Base-by-base conservation (phyloP, 129 eudicot genomes). In the Logfia minima region DNA sequence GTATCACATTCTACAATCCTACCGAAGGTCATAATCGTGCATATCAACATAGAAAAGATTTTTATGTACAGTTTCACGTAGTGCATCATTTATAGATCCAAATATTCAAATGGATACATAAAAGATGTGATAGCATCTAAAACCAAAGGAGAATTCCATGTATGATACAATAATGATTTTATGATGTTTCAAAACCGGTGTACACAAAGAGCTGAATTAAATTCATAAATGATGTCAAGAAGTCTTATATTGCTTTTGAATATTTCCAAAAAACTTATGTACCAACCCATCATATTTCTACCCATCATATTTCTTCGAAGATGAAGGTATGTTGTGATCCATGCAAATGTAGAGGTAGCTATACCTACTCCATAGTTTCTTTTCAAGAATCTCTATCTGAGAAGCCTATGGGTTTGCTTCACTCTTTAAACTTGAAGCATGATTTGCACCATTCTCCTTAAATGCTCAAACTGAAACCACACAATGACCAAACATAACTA, bases 391-490 rank as follows among this genome's bases (percentile, higher is more conserved):
- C 59, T 67, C 81, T 56, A 69, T 77, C 75, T 37, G 70, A 59
- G 60, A 77, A 37, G 70, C 48, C 76, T 77, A 69, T 39, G 48
- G 75, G 66, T 77, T 26, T 41, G 75, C 34, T 61, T 78, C 82
- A 78, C 63, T 23, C 81, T 78, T 70, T 70, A 78, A 70, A 41
- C 76, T 41, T 77, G 76, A 77, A 77, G 61, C 75, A 45, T 58
- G 76, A 60, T 48, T 69, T 59, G 76, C 64, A 78, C 58, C 76
- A 78, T 70, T 78, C 82, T 65, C 76, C 70, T 68, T 70, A 78
- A 11, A 39, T 78, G 63, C 82, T 70, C 71, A 70, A 56, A 78
- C 76, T 78, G 76, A 78, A 78, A 78, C 39, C 71, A 78, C 70
- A 70, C 53, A 70, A 58, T 56, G 75, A 69, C 75, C 69, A 79